Conservation (phyloP, 768 basidiomycete genomes). For the Rhizopogon vulgaris region DNA sequence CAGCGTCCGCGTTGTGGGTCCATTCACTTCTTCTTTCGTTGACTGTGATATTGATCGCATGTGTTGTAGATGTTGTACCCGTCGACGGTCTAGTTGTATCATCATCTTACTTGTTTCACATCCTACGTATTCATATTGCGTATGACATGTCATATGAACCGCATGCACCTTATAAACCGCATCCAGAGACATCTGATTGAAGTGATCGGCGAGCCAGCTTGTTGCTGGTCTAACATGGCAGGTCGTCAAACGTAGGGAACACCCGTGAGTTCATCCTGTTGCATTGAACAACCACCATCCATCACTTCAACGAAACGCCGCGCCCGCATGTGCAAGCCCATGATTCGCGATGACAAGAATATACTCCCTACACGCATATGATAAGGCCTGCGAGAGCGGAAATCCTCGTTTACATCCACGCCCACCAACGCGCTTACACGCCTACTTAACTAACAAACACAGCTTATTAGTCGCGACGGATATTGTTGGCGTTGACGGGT, state of each 20-base stretch:
- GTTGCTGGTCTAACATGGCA: background rate
- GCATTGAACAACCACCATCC: background rate
- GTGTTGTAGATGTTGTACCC: conserved; percentile 81
- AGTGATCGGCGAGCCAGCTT: background rate
- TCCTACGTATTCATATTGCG: conserved; percentile 16
- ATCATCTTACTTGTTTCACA: conserved; percentile 17
- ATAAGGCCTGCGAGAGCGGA: background rate
- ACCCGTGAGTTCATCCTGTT: background rate
- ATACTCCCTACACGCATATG: background rate
- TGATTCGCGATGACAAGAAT: background rate
- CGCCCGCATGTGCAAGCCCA: too few species aligned
- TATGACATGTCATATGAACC: conserved; percentile 15
- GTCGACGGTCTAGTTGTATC: conserved; percentile 58
- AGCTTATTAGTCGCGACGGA: too few species aligned
- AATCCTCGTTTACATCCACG: too few species aligned
- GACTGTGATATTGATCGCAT: background rate
- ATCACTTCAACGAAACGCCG: background rate
- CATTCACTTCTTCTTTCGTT: background rate
- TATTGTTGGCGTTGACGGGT: too few species aligned
- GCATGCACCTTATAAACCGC: conserved; percentile 11
- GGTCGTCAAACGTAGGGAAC: background rate
- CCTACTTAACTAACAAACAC: too few species aligned
- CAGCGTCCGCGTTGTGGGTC: conserved; percentile 79
- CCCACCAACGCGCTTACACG: too few species aligned
- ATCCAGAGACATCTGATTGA: background rate